Evolutionary conservation across 441 rosid genomes (phyloP), one percentile per base, ranked within the genome.

Genomic region (Kokia cookei): DNA sequence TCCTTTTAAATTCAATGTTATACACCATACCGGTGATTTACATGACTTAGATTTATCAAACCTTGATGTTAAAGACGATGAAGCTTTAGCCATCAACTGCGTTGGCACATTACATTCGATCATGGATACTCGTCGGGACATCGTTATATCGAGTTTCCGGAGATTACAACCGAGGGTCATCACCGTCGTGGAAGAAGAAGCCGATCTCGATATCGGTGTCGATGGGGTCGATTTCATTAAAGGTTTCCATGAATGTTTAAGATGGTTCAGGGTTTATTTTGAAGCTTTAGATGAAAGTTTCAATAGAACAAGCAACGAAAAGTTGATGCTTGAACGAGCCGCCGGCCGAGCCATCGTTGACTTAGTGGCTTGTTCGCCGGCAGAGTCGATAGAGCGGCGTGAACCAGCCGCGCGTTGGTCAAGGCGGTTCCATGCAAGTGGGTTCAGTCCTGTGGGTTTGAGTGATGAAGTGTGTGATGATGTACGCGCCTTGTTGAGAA

Each of bases 401-500:
- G 99, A 95, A 72, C 82, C 88, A 22, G 97, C 96, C 45, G 63
- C 80, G 69, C 86, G 87, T 72, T 94, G 99, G 99, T 84, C 98
- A 10, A 74, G 84, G 59, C 80, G 98, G 71, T 73, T 95, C 84
- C 85, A 76, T 72, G 89, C 77, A 53, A 79, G 85, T 7, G 98
- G 92, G 17, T 84, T 89, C 59, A 82, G 80, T 5, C 74, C 83
- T 5, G 77, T 79, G 10, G 71, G 53, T 69, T 91, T 82, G 70
- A 94, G 98, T 65, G 99, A 94, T 60, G 99, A 94, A 77, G 93
- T 94, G 59, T 82, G 91, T 37, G 99, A 93, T 74, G 99, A 95
- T 27, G 97, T 93, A 57, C 87, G 91, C 75, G 98, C 99, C 63
- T 78, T 94, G 86, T 79, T 95, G 84, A 87, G 97, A 85, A 90